phyloP scores from a whole-genome alignment of 306 rosid species.

The Fagus crenata region DNA sequence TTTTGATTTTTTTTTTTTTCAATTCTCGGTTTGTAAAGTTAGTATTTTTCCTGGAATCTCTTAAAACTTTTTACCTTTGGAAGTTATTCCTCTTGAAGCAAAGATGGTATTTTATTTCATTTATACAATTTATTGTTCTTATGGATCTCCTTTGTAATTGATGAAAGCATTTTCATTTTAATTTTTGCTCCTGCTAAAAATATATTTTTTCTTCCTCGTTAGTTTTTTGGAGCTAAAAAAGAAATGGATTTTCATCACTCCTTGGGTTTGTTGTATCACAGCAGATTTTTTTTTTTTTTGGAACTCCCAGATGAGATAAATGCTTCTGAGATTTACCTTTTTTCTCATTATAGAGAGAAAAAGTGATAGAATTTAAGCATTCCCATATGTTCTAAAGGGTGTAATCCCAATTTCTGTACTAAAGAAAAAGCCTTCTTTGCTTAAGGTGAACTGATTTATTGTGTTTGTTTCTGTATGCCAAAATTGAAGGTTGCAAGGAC shows the following conservation, averaged over 20 bases:
- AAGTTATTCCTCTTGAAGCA: conserved; percentile 12
- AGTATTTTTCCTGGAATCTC: conserved; percentile 10
- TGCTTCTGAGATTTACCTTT: not conserved
- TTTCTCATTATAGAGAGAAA: not conserved
- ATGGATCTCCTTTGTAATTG: conserved; percentile 12
- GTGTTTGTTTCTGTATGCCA: conserved; percentile 12
- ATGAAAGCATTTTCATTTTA: conserved; percentile 8
- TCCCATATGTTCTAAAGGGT: not conserved
- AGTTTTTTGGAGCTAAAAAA: conserved; percentile 6
- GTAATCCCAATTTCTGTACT: conserved; percentile 6
- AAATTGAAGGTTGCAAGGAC: conserved; percentile 33
- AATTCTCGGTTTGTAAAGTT: not conserved
- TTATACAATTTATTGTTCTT: conserved; percentile 9
- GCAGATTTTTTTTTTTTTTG: not conserved
- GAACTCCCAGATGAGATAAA: not conserved
- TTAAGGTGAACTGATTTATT: conserved; percentile 19
- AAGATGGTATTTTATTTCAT: not conserved
- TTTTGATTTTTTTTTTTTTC: not conserved
- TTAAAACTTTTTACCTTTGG: conserved; percentile 11
- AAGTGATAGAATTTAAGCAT: not conserved
- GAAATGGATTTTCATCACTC: not conserved
- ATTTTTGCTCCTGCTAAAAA: not conserved
- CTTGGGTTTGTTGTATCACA: not conserved
- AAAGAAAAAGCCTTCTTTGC: conserved; percentile 2
- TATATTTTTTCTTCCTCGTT: not conserved